These are phyloP conservation scores for Rhynchosporium secalis DNA, from an alignment of 2,329 filamentous ascomycete species.

Conservation along the genomic window DNA sequence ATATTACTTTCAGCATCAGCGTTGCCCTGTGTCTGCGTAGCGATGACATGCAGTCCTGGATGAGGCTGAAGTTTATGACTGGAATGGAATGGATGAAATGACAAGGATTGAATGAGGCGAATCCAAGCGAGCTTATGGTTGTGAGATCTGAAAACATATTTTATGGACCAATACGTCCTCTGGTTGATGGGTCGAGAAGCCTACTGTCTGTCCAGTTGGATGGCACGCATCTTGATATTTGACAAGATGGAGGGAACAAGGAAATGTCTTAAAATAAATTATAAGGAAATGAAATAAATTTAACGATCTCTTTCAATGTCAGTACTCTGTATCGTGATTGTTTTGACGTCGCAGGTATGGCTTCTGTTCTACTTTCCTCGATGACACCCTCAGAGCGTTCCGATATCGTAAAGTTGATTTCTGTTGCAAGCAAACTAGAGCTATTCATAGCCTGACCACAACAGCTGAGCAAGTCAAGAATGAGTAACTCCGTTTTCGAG, in stretches of 20 bases:
- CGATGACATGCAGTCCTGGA: slow-evolving; percentile 23
- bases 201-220: slow-evolving; percentile 8
- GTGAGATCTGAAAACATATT: slow-evolving; percentile 14
- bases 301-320: background rate
- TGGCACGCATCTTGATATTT: slow-evolving; percentile 12
- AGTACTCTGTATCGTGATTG: too few species aligned
- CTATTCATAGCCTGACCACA: too few species aligned
- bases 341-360: background rate
- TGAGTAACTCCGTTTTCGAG: too few species aligned
- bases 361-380: background rate
- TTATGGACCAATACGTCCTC: slow-evolving; percentile 12
- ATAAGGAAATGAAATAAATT: slow-evolving; percentile 6
- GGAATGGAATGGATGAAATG: background rate
- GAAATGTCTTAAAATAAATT: background rate
- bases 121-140: background rate
- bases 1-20: slow-evolving; percentile 29
- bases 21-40: slow-evolving; percentile 32
- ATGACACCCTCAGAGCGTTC: too few species aligned
- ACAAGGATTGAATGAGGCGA: background rate
- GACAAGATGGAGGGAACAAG: slow-evolving; percentile 5
- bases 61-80: slow-evolving; percentile 22
- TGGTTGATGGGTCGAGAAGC: background rate
- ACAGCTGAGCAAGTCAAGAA: too few species aligned
- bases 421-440: too few species aligned
- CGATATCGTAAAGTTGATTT: too few species aligned